A percentile compares a stretch with the other conserved stretches of the same genome.
Evolutionary conservation across 345 rosid species (phyloP).

Genomic region (Boechera divaricarpa): DNA sequence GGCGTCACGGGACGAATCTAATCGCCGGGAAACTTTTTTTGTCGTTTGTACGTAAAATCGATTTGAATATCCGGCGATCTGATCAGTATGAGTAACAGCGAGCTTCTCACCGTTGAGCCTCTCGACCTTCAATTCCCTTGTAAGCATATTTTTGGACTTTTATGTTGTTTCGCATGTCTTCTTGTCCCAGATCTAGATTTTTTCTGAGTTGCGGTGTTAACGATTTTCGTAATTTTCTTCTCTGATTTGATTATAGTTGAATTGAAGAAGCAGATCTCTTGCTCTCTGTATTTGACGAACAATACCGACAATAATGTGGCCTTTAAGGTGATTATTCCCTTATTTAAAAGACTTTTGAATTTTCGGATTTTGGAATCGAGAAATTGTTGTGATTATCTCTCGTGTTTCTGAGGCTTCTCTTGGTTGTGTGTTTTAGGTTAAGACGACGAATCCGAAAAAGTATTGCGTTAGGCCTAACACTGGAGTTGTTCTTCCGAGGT

Average conservation of each 20-base stretch:
- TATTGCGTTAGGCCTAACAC: slow-evolving; percentile 90
- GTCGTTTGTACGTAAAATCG: not conserved
- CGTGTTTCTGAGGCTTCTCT: slow-evolving; percentile 28
- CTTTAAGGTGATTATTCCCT: slow-evolving; percentile 63
- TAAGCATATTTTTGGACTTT: slow-evolving; percentile 58
- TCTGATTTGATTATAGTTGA: slow-evolving; percentile 58
- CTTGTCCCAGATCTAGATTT: slow-evolving; percentile 29
- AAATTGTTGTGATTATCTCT: slow-evolving; percentile 3
- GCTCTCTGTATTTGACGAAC: slow-evolving; percentile 79
- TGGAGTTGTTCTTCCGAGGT: slow-evolving; percentile 73
- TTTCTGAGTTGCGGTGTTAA: not conserved
- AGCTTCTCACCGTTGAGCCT: slow-evolving; percentile 77
- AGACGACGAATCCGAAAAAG: slow-evolving; percentile 87
- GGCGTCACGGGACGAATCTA: slow-evolving; percentile 30
- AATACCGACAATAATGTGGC: slow-evolving; percentile 77
- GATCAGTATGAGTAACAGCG: slow-evolving; percentile 61
- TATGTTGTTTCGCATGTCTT: slow-evolving; percentile 1
- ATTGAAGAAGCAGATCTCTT: slow-evolving; percentile 86
- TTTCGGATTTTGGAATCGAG: not conserved
- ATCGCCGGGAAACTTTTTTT: slow-evolving; percentile 1
- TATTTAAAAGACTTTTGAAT: not conserved
- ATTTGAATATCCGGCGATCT: slow-evolving; percentile 35
- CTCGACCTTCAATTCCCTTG: slow-evolving; percentile 83
- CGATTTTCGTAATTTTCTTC: slow-evolving; percentile 3
- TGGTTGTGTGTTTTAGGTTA: slow-evolving; percentile 57